Evolutionary conservation across 2,329 filamentous ascomycete species (phyloP).

Genomic region (Cytospora piceae): DNA sequence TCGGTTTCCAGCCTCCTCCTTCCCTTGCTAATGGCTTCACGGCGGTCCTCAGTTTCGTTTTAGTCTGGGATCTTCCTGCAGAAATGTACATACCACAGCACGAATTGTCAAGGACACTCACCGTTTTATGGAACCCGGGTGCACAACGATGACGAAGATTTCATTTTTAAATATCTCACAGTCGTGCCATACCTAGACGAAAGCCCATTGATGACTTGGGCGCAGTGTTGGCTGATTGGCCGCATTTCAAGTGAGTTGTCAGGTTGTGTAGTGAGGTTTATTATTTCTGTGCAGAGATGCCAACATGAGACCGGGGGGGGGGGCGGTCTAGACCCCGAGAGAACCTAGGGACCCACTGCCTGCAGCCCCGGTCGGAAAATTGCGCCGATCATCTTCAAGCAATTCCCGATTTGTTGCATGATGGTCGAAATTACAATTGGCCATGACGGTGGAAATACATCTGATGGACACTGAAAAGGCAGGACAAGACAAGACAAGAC

Average conservation of each 20-base stretch:
- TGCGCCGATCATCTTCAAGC: conserved; percentile 1
- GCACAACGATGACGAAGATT: background rate
- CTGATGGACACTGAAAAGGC: background rate
- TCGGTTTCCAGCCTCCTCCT: background rate
- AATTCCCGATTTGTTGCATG: conserved; percentile 1
- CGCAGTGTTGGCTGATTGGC: background rate
- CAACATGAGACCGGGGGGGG: background rate
- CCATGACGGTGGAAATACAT: background rate
- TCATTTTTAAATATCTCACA: background rate
- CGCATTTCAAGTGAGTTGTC: background rate
- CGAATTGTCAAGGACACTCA: background rate
- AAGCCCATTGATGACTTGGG: background rate
- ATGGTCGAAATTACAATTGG: background rate
- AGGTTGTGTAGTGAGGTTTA: too few species aligned
- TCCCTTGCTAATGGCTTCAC: background rate
- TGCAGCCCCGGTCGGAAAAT: background rate
- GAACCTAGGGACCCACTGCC: background rate
- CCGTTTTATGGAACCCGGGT: background rate
- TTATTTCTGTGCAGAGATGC: background rate
- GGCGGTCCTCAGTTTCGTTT: background rate
- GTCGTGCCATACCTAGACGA: background rate
- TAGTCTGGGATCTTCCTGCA: background rate
- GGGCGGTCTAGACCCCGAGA: background rate
- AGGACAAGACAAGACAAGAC: background rate
- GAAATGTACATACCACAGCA: background rate